A percentile compares a stretch with the other conserved stretches of the same genome.
These are phyloP conservation scores for Verbena officinalis DNA, from an alignment of 257 asterid genomes.

Conservation along the genomic window DNA sequence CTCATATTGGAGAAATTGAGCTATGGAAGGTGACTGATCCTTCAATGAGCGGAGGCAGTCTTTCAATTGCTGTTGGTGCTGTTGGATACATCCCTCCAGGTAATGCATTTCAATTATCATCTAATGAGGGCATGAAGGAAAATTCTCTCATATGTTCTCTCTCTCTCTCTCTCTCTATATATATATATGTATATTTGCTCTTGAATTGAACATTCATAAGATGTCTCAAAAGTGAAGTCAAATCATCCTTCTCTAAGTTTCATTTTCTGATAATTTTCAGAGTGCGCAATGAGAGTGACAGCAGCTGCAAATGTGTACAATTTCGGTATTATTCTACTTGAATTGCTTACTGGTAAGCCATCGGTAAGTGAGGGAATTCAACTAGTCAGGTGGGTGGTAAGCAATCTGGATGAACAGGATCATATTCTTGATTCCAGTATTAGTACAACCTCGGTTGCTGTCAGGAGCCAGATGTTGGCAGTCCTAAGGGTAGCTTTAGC, in stretches of 20 bases:
- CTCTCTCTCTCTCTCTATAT: too few species aligned
- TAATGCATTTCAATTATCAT: too few species aligned
- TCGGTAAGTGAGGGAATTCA: slow-evolving; percentile 86
- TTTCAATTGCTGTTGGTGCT: slow-evolving; percentile 86
- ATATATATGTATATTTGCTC: too few species aligned
- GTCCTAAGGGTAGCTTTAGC: slow-evolving; percentile 76
- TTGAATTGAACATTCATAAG: too few species aligned
- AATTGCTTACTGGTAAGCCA: slow-evolving; percentile 77
- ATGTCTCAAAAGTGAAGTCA: too few species aligned
- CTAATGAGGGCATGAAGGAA: too few species aligned
- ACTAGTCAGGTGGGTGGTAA: slow-evolving; percentile 63
- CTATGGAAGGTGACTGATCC: slow-evolving; percentile 88
- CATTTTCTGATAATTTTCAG: slow-evolving; percentile 54
- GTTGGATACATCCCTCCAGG: slow-evolving; percentile 94
- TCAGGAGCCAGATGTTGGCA: slow-evolving; percentile 78
- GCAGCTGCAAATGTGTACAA: slow-evolving; percentile 86
- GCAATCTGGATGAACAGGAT: slow-evolving; percentile 65
- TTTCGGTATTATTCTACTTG: slow-evolving; percentile 79
- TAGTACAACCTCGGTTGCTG: slow-evolving; percentile 56
- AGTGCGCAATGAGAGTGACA: slow-evolving; percentile 93
- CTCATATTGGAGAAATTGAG: slow-evolving; percentile 84
- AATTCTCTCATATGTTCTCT: too few species aligned
- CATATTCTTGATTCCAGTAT: slow-evolving; percentile 67
- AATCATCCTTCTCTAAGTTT: neutral
- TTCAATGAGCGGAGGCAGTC: slow-evolving; percentile 73